Evolutionary conservation across 2,329 filamentous ascomycete species (phyloP).

Genomic region (Chaetomiaceae sp.): DNA sequence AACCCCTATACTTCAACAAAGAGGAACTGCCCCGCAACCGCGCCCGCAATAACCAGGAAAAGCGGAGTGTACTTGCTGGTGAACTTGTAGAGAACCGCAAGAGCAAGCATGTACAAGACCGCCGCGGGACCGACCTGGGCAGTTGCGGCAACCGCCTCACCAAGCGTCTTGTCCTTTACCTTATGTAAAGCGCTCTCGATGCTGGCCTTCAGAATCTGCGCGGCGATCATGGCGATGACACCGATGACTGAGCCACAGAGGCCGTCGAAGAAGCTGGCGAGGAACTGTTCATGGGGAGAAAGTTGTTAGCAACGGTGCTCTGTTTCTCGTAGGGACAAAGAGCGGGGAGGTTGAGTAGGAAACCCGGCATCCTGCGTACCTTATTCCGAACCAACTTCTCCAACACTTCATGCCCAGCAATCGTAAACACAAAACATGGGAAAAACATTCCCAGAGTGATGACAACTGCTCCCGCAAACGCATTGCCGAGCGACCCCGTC

Average conservation of each 20-base stretch:
- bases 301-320: constrained; percentile 8
- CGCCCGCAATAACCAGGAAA: constrained; percentile 27
- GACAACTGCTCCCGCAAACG: constrained; percentile 32
- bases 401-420: constrained; percentile 30
- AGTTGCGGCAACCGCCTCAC: constrained; percentile 13
- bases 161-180: constrained; percentile 13
- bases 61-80: constrained; percentile 29
- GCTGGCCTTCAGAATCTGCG: constrained; percentile 30
- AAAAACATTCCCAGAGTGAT: constrained; percentile 36
- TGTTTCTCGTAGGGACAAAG: no score
- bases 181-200: constrained; percentile 24
- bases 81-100: constrained; percentile 30
- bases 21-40: constrained; percentile 29
- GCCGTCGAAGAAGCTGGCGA: constrained; percentile 32
- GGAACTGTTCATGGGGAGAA: constrained; percentile 22
- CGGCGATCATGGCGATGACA: constrained; percentile 31
- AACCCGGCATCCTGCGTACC: no score
- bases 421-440: constrained; percentile 33
- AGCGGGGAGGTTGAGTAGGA: no score
- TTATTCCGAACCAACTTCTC: constrained; percentile 33
- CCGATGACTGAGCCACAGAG: constrained; percentile 32
- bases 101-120: constrained; percentile 27
- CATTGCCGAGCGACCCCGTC: constrained; percentile 28
- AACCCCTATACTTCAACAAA: neutral
- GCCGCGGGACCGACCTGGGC: constrained; percentile 27